These are phyloP conservation scores for Sphaceloma murrayae DNA, from an alignment of 2,329 filamentous ascomycete genomes.

Conservation along the genomic window DNA sequence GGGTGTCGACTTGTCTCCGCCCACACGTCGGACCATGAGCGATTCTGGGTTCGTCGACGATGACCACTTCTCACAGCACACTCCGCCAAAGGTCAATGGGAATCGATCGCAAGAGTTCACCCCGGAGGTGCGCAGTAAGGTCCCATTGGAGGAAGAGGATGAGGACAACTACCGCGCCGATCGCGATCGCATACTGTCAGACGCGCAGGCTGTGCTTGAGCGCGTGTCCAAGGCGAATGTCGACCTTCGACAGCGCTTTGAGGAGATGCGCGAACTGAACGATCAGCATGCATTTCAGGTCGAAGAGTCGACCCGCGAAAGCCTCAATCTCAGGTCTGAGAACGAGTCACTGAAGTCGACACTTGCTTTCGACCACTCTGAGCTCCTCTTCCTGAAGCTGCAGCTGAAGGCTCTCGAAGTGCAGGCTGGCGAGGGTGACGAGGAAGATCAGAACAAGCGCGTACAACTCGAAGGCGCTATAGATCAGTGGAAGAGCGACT, in stretches of 20 bases:
- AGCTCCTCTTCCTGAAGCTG: slow-evolving; percentile 33
- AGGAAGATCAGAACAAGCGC: slow-evolving; percentile 18
- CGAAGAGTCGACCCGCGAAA: slow-evolving; percentile 26
- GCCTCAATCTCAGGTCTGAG: slow-evolving; percentile 28
- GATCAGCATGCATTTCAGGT: slow-evolving; percentile 25
- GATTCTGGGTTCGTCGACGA: slow-evolving; percentile 16
- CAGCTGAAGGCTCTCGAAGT: slow-evolving; percentile 32
- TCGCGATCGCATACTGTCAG: slow-evolving; percentile 23
- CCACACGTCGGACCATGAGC: slow-evolving; percentile 6
- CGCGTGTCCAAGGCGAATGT: slow-evolving; percentile 25
- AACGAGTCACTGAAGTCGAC: slow-evolving; percentile 31
- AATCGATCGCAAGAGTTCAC: background rate
- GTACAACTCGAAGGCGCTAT: slow-evolving; percentile 25
- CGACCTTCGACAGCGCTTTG: slow-evolving; percentile 27
- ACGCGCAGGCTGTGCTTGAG: slow-evolving; percentile 26
- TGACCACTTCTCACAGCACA: background rate
- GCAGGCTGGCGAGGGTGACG: slow-evolving; percentile 22
- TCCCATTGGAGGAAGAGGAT: slow-evolving; percentile 15
- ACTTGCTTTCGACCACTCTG: slow-evolving; percentile 31
- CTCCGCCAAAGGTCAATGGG: slow-evolving; percentile 1
- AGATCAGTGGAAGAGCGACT: slow-evolving; percentile 30
- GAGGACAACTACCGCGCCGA: slow-evolving; percentile 7
- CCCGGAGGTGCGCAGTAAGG: background rate
- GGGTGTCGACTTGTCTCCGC: slow-evolving; percentile 14
- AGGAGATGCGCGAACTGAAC: slow-evolving; percentile 28